Evolutionary conservation across 805 yeast genomes (phyloP).

Genomic region (Nakazawaea molendinolei): DNA sequence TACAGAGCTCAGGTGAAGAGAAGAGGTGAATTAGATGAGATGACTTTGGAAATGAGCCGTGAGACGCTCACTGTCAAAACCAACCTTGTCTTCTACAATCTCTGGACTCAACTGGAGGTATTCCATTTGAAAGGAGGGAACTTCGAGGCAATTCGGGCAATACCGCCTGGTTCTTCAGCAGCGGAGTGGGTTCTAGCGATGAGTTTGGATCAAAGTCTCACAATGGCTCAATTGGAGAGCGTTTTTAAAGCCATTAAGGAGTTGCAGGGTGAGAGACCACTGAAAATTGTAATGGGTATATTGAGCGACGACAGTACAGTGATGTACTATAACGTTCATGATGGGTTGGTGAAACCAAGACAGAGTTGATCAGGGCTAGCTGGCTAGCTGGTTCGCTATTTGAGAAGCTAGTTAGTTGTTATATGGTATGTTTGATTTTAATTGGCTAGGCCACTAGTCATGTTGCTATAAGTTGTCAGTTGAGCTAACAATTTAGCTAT

Average conservation of each 20-base stretch:
- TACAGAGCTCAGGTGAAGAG: too few species aligned
- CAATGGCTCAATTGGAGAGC: constrained; percentile 30
- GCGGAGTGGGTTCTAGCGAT: constrained; percentile 39
- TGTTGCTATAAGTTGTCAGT: too few species aligned
- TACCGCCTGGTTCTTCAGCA: too few species aligned
- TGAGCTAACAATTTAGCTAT: too few species aligned
- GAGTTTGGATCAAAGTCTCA: constrained; percentile 21
- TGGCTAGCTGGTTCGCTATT: too few species aligned
- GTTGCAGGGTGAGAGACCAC: constrained; percentile 24
- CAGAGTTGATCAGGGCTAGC: constrained; percentile 35
- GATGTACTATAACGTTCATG: constrained; percentile 62
- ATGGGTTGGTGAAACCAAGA: constrained; percentile 60
- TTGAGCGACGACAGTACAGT: constrained; percentile 62
- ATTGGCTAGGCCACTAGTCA: too few species aligned
- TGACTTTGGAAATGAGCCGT: constrained; percentile 3
- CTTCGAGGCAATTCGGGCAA: too few species aligned
- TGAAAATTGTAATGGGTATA: constrained; percentile 45
- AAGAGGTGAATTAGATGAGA: not conserved
- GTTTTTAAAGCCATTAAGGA: constrained; percentile 29
- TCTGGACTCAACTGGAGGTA: constrained; percentile 34
- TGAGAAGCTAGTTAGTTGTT: too few species aligned
- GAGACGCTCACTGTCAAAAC: constrained; percentile 29
- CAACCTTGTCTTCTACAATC: constrained; percentile 37
- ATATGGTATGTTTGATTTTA: too few species aligned
- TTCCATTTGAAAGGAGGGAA: constrained; percentile 14